Evolutionary conservation across 768 basidiomycete species (phyloP).

Genomic region (Amanita pseudoporphyria): DNA sequence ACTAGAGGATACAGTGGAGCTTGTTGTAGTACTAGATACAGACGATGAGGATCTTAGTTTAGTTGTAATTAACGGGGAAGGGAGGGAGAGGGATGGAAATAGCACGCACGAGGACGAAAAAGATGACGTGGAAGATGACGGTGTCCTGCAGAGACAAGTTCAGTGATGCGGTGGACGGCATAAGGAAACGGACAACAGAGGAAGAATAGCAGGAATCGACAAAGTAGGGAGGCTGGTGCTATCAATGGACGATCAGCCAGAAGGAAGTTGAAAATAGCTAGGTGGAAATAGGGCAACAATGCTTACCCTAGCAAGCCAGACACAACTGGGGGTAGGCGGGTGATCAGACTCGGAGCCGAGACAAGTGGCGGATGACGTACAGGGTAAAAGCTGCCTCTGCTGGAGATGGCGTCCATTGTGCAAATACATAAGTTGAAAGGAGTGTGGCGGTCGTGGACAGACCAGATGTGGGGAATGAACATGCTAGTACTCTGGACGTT

Average conservation of each 20-base stretch:
- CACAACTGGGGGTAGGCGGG: not conserved
- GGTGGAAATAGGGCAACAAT: not conserved
- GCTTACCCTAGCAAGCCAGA: not conserved
- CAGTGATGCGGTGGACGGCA: not conserved
- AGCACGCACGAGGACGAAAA: slow-evolving; percentile 1
- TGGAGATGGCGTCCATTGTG: not conserved
- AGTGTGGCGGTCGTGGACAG: not conserved
- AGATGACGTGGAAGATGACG: not conserved
- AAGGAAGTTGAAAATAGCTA: not conserved
- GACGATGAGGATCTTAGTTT: slow-evolving; percentile 5
- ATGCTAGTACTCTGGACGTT: too few relatives aligned
- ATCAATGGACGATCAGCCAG: not conserved
- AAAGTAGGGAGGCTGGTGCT: not conserved
- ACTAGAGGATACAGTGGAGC: slow-evolving; percentile 8
- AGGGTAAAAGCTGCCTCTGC: slow-evolving; percentile 1
- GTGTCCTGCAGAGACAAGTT: not conserved
- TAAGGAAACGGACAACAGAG: not conserved
- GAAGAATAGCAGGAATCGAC: not conserved
- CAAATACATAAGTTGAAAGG: not conserved
- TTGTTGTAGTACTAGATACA: slow-evolving; percentile 1
- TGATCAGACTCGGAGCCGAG: not conserved
- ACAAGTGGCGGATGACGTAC: not conserved
- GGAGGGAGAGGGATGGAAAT: not conserved
- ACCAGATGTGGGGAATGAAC: not conserved
- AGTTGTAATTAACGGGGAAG: not conserved